Evolutionary conservation across 805 yeast species (phyloP).

Genomic region (Ogataea ramenticola): DNA sequence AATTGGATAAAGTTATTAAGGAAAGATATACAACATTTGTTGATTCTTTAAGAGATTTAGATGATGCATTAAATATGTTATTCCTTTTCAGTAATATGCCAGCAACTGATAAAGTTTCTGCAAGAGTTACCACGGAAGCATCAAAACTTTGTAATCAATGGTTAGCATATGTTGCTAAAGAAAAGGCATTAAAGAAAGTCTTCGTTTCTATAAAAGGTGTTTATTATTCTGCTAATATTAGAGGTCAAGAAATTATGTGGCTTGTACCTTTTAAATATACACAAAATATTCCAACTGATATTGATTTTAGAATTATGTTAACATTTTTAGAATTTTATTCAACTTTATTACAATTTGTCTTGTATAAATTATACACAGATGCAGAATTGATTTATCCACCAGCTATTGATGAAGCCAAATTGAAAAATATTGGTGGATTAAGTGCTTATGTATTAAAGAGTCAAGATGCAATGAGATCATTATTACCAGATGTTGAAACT

Average conservation of each 20-base stretch:
- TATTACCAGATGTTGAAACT: slow-evolving; percentile 28
- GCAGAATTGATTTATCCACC: slow-evolving; percentile 89
- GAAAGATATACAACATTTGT: slow-evolving; percentile 93
- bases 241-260: slow-evolving; percentile 94
- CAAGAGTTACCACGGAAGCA: slow-evolving; percentile 83
- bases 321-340: slow-evolving; percentile 95
- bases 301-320: slow-evolving; percentile 94
- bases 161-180: slow-evolving; percentile 88
- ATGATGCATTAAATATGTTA: slow-evolving; percentile 92
- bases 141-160: slow-evolving; percentile 85
- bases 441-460: slow-evolving; percentile 72
- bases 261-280: slow-evolving; percentile 96
- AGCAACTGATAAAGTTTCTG: slow-evolving; percentile 75
- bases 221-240: slow-evolving; percentile 82
- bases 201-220: slow-evolving; percentile 97
- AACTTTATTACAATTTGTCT: slow-evolving; percentile 80
- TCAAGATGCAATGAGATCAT: slow-evolving; percentile 26
- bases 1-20: slow-evolving; percentile 82
- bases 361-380: slow-evolving; percentile 81
- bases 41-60: slow-evolving; percentile 89
- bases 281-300: slow-evolving; percentile 86
- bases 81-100: slow-evolving; percentile 93
- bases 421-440: slow-evolving; percentile 86
- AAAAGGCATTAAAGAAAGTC: slow-evolving; percentile 74
- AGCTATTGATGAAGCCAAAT: slow-evolving; percentile 58